Evolutionary conservation across 2,329 filamentous ascomycete genomes (phyloP), one percentile per base, ranked within the genome.

Genomic region (Aureobasidium sp.): DNA sequence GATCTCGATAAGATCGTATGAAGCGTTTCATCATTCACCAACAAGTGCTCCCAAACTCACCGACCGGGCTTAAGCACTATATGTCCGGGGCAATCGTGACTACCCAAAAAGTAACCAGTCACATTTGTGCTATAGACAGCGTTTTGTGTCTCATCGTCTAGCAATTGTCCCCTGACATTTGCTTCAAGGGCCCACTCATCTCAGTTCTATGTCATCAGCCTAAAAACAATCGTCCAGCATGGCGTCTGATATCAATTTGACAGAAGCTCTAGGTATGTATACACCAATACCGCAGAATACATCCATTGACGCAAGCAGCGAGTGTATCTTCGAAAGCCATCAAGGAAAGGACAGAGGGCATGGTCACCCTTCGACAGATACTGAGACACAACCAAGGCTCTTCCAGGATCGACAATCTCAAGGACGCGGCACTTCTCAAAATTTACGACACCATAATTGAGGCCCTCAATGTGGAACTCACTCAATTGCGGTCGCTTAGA

Each of bases 371-470:
- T 60, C 81, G 81, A 69, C 77, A 81, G 64, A 79, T 85, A 59
- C 73, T 86, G 36, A 77, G 78, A 59, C 77, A 81, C 67, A 82
- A 82, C 66, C 80, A 76, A 67, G 75, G 72, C 32, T 77, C 71
- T 64, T 64, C 72, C 32, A 73, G 66, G 48, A 67, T 77, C 64
- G 73, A 77, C 37, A 68, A 70, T 7, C 77, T 96, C 37, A 82
- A 82, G 49, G 90, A 96, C 70, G 89, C 88, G 70, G 82, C 83
- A 16, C 96, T 89, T 67, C 88, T 94, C 69, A 82, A 83, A 63
- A 85, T 97, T 45, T 90, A 90, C 67, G 91, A 97, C 69, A 82
- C 84, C 1, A 77, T 97, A 2, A 96, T 97, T 70, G 81, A 82
- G 59, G 87, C 81, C 69, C 82, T 82, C 1, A 72, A 86, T 21